Base-by-base conservation (phyloP, 2,329 filamentous ascomycete species). In the Aspergillus nomiae region DNA sequence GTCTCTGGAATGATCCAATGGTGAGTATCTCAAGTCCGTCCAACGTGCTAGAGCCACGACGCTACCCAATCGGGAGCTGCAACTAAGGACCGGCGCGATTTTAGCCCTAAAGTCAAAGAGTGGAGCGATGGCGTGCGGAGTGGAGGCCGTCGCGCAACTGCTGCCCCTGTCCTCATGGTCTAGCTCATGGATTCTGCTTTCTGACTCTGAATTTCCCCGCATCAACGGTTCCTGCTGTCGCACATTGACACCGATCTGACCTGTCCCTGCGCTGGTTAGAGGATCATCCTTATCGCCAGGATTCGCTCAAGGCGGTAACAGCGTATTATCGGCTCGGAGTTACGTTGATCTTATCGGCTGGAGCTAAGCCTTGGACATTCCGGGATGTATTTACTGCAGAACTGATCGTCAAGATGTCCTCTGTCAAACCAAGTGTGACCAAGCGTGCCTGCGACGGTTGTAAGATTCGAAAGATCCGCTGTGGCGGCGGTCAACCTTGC, bases 401-500 rank as follows among this genome's bases (percentile, higher is more conserved):
- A 43, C 10, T 36, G 12, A 58, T 34, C 16, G 24, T 9, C 57
- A 60, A 46, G 28, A 70, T 68, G 64, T 60, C 63, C 24, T 62
- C 61, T 34, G 48, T 16, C 21, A 58, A 62, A 64, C 43, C 58
- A 21, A 57, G 16, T 6, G 62, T 74, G 48, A 71, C 72, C 50
- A 80, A 78, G 62, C 70, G 81, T 34, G 82, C 83, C 12, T 85
- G 83, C 70, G 83, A 85, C 64, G 82, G 79, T 24, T 85, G 83
- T 74, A 84, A 83, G 73, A 78, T 85, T 48, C 79, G 83, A 60
- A 85, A 85, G 73, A 81, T 85, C 63, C 79, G 80, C 54, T 85
- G 83, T 69, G 80, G 79, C 16, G 83, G 83, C 56, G 73, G 74
- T 2, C 74, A 80, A 26, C 83, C 83, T 8, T 85, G 83, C 62